Conservation (phyloP, 2,329 filamentous ascomycete species). For the Colletotrichum sp. region DNA sequence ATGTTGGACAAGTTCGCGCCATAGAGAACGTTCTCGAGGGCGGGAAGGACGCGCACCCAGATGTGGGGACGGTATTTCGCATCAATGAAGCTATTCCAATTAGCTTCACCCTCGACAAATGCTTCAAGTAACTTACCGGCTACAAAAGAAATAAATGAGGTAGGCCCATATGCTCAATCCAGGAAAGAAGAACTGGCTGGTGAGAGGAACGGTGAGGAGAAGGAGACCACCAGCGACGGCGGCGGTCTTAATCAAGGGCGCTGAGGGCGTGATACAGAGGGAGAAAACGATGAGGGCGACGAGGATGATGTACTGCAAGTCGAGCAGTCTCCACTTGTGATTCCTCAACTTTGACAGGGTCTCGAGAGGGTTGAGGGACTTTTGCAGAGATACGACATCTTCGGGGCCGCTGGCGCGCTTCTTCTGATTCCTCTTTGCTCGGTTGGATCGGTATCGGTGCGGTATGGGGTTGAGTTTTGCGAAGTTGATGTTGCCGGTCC, state of each 20-base stretch:
- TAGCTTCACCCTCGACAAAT: neutral
- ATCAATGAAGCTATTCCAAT: slow-evolving; percentile 76
- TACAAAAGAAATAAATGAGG: slow-evolving; percentile 90
- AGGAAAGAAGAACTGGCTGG: slow-evolving; percentile 89
- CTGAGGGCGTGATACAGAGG: slow-evolving; percentile 81
- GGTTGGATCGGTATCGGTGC: slow-evolving; percentile 42
- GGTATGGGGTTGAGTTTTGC: slow-evolving; percentile 48
- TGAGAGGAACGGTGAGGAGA: slow-evolving; percentile 80
- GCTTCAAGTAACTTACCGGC: slow-evolving; percentile 70
- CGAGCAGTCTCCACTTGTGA: slow-evolving; percentile 82
- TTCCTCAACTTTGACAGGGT: slow-evolving; percentile 77
- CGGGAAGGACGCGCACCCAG: slow-evolving; percentile 93
- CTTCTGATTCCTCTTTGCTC: slow-evolving; percentile 44
- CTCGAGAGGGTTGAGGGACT: slow-evolving; percentile 81
- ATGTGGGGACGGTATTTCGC: slow-evolving; percentile 89
- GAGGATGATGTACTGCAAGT: slow-evolving; percentile 83
- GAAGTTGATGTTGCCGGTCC: slow-evolving; percentile 45
- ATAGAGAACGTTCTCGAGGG: slow-evolving; percentile 95
- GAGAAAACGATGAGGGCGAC: slow-evolving; percentile 81
- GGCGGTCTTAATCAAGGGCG: slow-evolving; percentile 78
- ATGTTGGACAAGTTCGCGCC: slow-evolving; percentile 96
- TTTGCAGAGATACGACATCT: slow-evolving; percentile 78
- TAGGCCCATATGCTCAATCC: slow-evolving; percentile 86
- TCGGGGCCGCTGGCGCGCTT: slow-evolving; percentile 45
- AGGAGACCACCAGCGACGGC: slow-evolving; percentile 70